Conservation (phyloP, 1,284 basidiomycete genomes). For the Puccinia polysora region DNA sequence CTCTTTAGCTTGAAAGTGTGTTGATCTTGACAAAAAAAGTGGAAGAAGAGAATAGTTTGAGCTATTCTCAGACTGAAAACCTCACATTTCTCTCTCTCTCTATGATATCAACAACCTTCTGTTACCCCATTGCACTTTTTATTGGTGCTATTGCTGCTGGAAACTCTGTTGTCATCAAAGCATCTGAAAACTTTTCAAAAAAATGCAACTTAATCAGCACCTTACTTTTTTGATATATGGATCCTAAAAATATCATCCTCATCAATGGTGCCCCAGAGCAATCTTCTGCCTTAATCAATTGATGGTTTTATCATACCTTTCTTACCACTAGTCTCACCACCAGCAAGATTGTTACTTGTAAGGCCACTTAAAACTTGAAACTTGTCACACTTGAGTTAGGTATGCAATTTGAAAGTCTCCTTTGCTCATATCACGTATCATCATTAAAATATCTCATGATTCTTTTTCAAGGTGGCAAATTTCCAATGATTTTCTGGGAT, state of each 20-base stretch:
- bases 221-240: conserved; percentile 54
- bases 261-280: conserved; percentile 54
- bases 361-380: conserved; percentile 54
- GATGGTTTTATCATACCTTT: conserved; percentile 55
- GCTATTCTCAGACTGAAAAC: no score
- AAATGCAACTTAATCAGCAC: conserved; percentile 51
- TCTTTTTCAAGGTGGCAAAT: no score
- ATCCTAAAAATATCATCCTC: conserved; percentile 51
- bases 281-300: conserved; percentile 52
- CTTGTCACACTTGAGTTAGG: conserved; percentile 53
- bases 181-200: conserved; percentile 52
- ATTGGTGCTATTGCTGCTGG: conserved; percentile 55
- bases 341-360: conserved; percentile 53
- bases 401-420: conserved; percentile 4
- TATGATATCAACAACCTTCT: no score
- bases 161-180: conserved; percentile 52
- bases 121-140: conserved; percentile 46
- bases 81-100: no score
- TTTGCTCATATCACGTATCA: conserved; percentile 13
- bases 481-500: conserved; percentile 53
- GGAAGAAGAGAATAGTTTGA: no score
- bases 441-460: no score
- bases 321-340: conserved; percentile 54
- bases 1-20: conserved; percentile 53
- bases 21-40: no score